phyloP scores from a whole-genome alignment of 2,329 filamentous ascomycete species.

The Ophiostoma populinum region DNA sequence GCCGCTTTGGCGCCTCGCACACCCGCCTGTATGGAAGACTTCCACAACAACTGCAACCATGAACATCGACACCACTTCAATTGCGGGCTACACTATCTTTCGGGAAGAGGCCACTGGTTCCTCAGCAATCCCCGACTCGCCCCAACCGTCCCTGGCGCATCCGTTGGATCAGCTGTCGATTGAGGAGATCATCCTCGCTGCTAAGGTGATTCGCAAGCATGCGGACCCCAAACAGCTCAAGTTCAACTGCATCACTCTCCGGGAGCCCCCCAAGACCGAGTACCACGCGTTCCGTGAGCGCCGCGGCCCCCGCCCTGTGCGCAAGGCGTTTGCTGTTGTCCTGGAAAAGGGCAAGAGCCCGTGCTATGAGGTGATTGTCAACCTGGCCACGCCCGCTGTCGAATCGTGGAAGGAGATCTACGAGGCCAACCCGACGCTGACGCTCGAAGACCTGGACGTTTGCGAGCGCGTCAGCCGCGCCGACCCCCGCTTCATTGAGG shows the following conservation, averaged over 20 bases:
- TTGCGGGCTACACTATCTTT: conserved; percentile 28
- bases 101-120: conserved; percentile 24
- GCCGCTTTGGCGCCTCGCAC: conserved; percentile 2
- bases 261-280: conserved; percentile 70
- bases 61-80: conserved; percentile 25
- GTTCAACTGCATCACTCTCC: conserved; percentile 76
- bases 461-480: conserved; percentile 62
- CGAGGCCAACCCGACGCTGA: conserved; percentile 77
- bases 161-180: conserved; percentile 33
- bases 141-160: conserved; percentile 18
- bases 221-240: conserved; percentile 52
- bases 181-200: conserved; percentile 36
- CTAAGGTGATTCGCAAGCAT: conserved; percentile 50
- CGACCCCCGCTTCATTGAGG: conserved; percentile 76
- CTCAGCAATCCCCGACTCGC: conserved; percentile 16
- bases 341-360: conserved; percentile 63
- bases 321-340: conserved; percentile 60
- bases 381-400: conserved; percentile 50
- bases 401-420: conserved; percentile 57
- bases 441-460: conserved; percentile 72
- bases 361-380: conserved; percentile 67
- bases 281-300: conserved; percentile 65
- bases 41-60: conserved; percentile 16
- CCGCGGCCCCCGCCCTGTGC: conserved; percentile 41
- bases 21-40: conserved; percentile 11